Percentiles rank a stretch among this genome's conserved stretches.
Evolutionary conservation across 257 asterid species (phyloP).

Genomic region (Nicotiana noctiflora): DNA sequence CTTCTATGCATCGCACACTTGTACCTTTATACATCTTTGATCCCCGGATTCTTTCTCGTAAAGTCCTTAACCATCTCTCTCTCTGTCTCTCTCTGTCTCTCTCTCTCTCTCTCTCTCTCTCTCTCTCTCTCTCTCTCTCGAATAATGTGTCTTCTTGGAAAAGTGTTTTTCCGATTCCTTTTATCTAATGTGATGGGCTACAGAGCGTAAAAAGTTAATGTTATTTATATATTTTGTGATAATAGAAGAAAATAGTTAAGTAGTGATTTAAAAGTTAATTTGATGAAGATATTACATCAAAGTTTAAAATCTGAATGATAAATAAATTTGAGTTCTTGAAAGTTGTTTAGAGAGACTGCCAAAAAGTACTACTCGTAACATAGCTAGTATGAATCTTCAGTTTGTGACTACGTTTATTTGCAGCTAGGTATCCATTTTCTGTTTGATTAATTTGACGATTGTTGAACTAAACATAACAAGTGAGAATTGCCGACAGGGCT

Average conservation of each 20-base stretch:
- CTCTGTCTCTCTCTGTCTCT: too few species aligned
- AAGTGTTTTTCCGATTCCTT: background rate
- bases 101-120: too few species aligned
- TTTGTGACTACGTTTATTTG: background rate
- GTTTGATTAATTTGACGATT: background rate
- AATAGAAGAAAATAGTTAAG: background rate
- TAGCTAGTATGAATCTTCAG: background rate
- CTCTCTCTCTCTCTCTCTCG: background rate
- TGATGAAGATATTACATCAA: background rate
- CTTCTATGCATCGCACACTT: slow-evolving; percentile 47
- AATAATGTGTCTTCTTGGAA: background rate
- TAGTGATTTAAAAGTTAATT: background rate
- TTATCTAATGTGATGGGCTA: background rate
- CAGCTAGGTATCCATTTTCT: background rate
- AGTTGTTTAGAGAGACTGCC: background rate
- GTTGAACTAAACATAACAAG: background rate
- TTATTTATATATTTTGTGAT: background rate
- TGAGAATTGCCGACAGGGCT: background rate
- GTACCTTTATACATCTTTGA: slow-evolving; percentile 83
- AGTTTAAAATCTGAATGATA: background rate
- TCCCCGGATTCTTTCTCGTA: slow-evolving; percentile 77
- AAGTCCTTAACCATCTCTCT: background rate
- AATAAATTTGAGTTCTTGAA: background rate
- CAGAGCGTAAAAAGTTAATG: background rate
- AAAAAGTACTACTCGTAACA: background rate